A percentile compares a stretch with the other conserved stretches of the same genome.
These are phyloP conservation scores for Mycena vitilis DNA, from an alignment of 768 basidiomycete genomes.

Conservation along the genomic window DNA sequence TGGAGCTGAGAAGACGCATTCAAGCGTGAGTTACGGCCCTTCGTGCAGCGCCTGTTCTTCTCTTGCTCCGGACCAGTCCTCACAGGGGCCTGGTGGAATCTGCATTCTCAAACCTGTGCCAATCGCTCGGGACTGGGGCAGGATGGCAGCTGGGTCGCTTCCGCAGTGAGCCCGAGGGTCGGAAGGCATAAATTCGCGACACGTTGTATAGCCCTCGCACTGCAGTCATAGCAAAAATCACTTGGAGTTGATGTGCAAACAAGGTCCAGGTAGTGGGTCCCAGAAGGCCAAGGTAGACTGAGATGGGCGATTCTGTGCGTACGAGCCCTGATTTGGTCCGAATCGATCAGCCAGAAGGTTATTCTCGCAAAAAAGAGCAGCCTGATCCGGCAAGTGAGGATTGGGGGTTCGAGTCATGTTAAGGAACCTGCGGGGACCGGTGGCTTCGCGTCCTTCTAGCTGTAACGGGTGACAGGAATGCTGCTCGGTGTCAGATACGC, in stretches of 20 bases:
- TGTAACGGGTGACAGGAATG: background rate
- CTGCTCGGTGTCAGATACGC: background rate
- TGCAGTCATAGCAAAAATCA: background rate
- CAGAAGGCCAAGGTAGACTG: background rate
- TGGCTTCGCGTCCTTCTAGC: constrained; percentile 6
- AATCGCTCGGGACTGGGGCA: background rate
- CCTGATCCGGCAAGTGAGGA: constrained; percentile 2
- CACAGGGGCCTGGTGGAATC: background rate
- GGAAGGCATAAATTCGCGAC: background rate
- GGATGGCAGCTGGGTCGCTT: background rate
- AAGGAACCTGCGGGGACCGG: background rate
- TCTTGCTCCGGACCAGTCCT: background rate
- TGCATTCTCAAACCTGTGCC: constrained; percentile 7
- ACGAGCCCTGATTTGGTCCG: background rate
- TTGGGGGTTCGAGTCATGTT: background rate
- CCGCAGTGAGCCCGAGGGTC: background rate
- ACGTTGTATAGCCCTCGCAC: background rate
- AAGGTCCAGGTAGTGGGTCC: background rate
- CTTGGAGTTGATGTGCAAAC: background rate
- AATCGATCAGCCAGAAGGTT: constrained; percentile 1
- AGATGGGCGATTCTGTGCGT: constrained; percentile 3
- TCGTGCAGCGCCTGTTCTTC: background rate
- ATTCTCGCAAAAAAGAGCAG: background rate
- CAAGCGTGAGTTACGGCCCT: background rate
- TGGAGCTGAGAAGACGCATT: background rate